Conservation (phyloP, 805 yeast genomes). For the Candida stauntonica region DNA sequence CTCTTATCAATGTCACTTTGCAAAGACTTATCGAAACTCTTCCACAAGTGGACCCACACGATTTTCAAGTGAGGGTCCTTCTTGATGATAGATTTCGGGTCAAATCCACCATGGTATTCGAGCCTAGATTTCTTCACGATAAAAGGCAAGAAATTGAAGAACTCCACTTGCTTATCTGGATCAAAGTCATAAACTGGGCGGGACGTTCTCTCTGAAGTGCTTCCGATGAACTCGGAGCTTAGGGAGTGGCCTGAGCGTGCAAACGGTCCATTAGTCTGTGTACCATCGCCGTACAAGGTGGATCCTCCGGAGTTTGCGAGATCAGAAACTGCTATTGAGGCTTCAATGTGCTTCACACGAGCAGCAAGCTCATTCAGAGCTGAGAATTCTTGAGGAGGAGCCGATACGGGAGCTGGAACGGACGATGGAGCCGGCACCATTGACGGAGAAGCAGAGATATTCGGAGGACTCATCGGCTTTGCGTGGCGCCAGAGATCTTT, state of each 20-base stretch:
- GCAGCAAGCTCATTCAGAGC: slow-evolving; percentile 33
- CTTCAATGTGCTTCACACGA: slow-evolving; percentile 43
- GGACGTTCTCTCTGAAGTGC: neutral
- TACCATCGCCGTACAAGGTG: neutral
- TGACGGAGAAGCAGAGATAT: too few relatives aligned
- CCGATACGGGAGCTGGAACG: too few relatives aligned
- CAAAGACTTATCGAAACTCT: slow-evolving; percentile 9
- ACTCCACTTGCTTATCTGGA: slow-evolving; percentile 35
- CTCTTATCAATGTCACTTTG: slow-evolving; percentile 2
- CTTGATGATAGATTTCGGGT: slow-evolving; percentile 44
- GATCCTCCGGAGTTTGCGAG: slow-evolving; percentile 15
- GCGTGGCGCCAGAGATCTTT: slow-evolving; percentile 40
- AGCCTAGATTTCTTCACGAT: slow-evolving; percentile 36
- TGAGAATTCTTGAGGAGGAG: too few relatives aligned
- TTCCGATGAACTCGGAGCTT: slow-evolving; percentile 3
- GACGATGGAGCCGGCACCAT: too few relatives aligned
- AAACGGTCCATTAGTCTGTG: too few relatives aligned
- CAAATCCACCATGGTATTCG: slow-evolving; percentile 47
- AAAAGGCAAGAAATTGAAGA: slow-evolving; percentile 43
- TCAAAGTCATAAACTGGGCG: slow-evolving; percentile 18
- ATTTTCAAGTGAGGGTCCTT: slow-evolving; percentile 40
- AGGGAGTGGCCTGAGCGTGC: too few relatives aligned
- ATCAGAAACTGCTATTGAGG: slow-evolving; percentile 37
- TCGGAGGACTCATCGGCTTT: slow-evolving; percentile 9
- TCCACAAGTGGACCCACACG: slow-evolving; percentile 31